Percentiles rank a stretch among this genome's conserved stretches.
Conservation (phyloP, 1,284 basidiomycete species). For the Neonothopanus nambi region DNA sequence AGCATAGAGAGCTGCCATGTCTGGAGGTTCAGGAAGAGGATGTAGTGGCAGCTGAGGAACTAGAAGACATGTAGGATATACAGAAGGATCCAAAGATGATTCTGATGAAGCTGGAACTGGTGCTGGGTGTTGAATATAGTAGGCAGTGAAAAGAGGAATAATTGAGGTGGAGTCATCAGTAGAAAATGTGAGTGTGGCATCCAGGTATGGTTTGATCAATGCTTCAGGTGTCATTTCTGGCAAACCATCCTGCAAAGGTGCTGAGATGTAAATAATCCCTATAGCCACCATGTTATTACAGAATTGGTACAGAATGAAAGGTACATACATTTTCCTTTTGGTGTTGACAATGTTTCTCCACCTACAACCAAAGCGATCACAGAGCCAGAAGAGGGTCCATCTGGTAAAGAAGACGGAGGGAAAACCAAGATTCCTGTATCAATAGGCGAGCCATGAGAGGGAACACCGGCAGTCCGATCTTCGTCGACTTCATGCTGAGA, state of each 20-base stretch:
- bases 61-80: constrained; percentile 29
- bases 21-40: constrained; percentile 55
- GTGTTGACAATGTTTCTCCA: constrained; percentile 83
- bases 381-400: constrained; percentile 47
- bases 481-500: constrained; percentile 22
- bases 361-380: constrained; percentile 80
- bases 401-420: constrained; percentile 63
- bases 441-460: constrained; percentile 29
- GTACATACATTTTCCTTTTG: constrained; percentile 76
- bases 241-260: constrained; percentile 39
- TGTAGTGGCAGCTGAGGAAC: constrained; percentile 38
- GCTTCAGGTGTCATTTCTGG: constrained; percentile 38
- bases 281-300: not conserved
- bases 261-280: constrained; percentile 66
- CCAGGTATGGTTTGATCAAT: constrained; percentile 62
- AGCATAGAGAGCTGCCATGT: constrained; percentile 57
- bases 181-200: constrained; percentile 36
- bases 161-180: constrained; percentile 21
- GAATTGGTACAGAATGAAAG: not conserved
- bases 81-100: constrained; percentile 4
- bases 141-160: constrained; percentile 52
- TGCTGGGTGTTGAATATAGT: constrained; percentile 48
- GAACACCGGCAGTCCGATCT: constrained; percentile 23
- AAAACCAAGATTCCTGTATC: constrained; percentile 83
- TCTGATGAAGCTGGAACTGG: constrained; percentile 17